A percentile compares a stretch with the other conserved stretches of the same genome.
These are phyloP conservation scores for Talaromyces sp. DNA, from an alignment of 2,329 filamentous ascomycete species.

Conservation along the genomic window DNA sequence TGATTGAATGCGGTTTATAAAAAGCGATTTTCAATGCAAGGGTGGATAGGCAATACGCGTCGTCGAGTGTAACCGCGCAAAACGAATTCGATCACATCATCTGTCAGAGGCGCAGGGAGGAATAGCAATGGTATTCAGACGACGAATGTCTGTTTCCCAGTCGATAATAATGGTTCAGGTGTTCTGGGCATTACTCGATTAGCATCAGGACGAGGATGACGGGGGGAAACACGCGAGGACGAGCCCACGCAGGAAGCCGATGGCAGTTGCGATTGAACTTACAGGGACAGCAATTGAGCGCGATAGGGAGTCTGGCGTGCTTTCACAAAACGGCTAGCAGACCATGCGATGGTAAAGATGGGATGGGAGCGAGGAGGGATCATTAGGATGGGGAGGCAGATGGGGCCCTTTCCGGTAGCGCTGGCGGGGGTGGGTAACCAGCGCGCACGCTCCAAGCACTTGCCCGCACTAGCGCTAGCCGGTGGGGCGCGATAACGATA, in stretches of 20 bases:
- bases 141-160: background rate
- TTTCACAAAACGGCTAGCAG: background rate
- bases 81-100: constrained; percentile 1
- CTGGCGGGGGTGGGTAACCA: background rate
- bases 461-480: background rate
- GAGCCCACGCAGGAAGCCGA: background rate
- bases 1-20: background rate
- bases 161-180: background rate
- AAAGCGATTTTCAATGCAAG: background rate
- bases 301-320: background rate
- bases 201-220: background rate
- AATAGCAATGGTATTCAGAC: background rate
- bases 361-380: background rate
- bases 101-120: background rate
- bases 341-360: background rate
- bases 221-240: background rate
- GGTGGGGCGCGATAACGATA: background rate
- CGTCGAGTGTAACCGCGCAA: background rate
- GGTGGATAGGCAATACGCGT: background rate
- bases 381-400: background rate
- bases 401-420: background rate
- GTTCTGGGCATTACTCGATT: background rate
- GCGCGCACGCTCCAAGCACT: background rate
- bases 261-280: background rate
- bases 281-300: background rate